Base-by-base conservation (phyloP, 768 basidiomycete species). In the Suillus cothurnatus region DNA sequence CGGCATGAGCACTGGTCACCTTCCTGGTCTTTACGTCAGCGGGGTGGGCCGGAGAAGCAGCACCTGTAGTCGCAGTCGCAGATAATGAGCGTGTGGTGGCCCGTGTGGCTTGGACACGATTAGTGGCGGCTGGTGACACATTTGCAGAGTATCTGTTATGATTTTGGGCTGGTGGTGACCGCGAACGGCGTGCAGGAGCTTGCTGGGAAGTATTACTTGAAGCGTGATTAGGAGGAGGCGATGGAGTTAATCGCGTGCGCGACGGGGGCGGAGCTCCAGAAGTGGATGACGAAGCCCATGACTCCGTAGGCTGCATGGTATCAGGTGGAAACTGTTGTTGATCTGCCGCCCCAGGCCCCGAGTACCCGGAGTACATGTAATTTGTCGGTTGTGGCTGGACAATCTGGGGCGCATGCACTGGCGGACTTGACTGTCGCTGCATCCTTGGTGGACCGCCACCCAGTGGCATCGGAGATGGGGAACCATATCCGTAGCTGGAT, bases 1-100 rank as follows among this genome's bases (percentile, higher is more conserved):
- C 80, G 21, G 88, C 90, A 73, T 88, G 85, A n/a, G 86, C 86
- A 70, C 89, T 92, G 62, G 78, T 74, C 19, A 84, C 86, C 74
- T 93, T 93, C 71, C 88, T 84, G 60, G 84, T 62, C 67, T 84
- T 86, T 59, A 85, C 87, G 72, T 88, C 71, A 68, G 74, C 23
- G 73, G 82, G 38, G 74, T 70, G 56, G 17, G 71, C 26, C 6
- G 74, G 74, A 23, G 79, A 70, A 14, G 80, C 76, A 5, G 82
- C 75, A 23, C 76, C 71, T 6, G 84, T 89, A 34, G 85, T 90
- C 11, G 92, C 91, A 34, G 58, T 59, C 19, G 58, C 58, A 1
- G 91, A 93, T 55, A 89, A 70, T 32, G 92, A 94, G 39, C 92
- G 87, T n/a, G 79, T 77, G 2, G 88, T 82, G n/a, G 77, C 70